phyloP scores from a whole-genome alignment of 2,329 filamentous ascomycete species.

The Neonectria coccinea region DNA sequence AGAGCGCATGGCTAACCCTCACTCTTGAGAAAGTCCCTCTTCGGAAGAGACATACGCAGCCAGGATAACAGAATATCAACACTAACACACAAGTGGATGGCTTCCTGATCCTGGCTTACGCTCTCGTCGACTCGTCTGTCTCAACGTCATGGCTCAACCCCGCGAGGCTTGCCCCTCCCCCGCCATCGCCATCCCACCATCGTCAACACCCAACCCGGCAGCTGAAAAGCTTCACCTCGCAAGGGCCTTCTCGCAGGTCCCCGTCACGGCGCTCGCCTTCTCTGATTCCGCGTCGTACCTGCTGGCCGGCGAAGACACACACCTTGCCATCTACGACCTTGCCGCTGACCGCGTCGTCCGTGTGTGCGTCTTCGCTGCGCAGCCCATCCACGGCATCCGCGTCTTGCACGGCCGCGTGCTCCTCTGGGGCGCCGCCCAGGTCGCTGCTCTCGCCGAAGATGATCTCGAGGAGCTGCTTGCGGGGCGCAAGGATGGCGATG shows the following conservation, averaged over 20 bases:
- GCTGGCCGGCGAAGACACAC: slow-evolving; percentile 70
- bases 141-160: slow-evolving; percentile 33
- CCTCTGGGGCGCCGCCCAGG: slow-evolving; percentile 76
- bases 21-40: neutral
- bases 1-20: slow-evolving; percentile 7
- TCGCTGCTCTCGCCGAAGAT: slow-evolving; percentile 57
- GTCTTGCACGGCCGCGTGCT: slow-evolving; percentile 60
- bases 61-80: neutral
- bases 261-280: slow-evolving; percentile 71
- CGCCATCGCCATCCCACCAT: slow-evolving; percentile 32
- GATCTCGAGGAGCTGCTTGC: slow-evolving; percentile 39
- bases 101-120: neutral
- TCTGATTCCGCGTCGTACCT: slow-evolving; percentile 57
- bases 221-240: slow-evolving; percentile 34
- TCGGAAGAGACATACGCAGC: neutral
- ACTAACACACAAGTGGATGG: slow-evolving; percentile 1
- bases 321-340: slow-evolving; percentile 65
- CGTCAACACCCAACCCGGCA: neutral
- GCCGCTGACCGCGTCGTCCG: slow-evolving; percentile 52
- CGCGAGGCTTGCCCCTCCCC: slow-evolving; percentile 42
- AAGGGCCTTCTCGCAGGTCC: slow-evolving; percentile 60
- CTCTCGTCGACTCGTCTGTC: neutral
- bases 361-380: slow-evolving; percentile 70
- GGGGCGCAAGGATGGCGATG: slow-evolving; percentile 18
- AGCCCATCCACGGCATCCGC: slow-evolving; percentile 80